Evolutionary conservation across 352 stramenopile genomes (phyloP), one percentile per base, ranked within the genome.

Genomic region (Thalassiosira hispida): DNA sequence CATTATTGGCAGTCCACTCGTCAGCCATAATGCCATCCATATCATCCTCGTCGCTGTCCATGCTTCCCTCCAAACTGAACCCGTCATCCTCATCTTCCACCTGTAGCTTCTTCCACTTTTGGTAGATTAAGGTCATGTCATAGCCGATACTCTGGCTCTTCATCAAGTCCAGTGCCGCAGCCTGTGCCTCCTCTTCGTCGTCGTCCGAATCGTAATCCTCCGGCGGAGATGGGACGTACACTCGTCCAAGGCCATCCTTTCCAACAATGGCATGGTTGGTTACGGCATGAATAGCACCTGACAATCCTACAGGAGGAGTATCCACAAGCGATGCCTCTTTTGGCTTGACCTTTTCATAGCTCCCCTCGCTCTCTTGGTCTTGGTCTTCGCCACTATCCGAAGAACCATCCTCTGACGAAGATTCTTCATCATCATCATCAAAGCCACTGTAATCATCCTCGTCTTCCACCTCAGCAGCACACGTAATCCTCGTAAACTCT

Each of bases 401-500:
- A n/a, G 46, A 67, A 9, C 70, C 68, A 16, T 75, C 47, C 9
- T 77, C 68, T 23, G 46, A 67, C 31, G 66, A 73, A 56, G 27
- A 44, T 44, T 73, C 61, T 5, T 77, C 65, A 1, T 77, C 52
- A 52, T 51, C 67, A 33, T 67, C 59, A 67, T 55, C 49, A 63
- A 65, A 71, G 20, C 63, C 59, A 75, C 65, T 69, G 18, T 77
- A 72, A 71, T 82, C 65, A 73, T 85, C 79, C 25, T 92, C 79
- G 38, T 89, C 79, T 40, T 90, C 76, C 0, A 83, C 73, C 12
- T 89, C 84, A 27, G 64, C 65, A 35, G 60, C 59, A 6, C 91
- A 57, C 9, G 91, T 94, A 38, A 95, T 89, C 57, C 90, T 79
- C n/a, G 88, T 91, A 79, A 90, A 95, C 42, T 90, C 74, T 7